These are phyloP conservation scores for Chalciporus piperatus DNA, from an alignment of 768 basidiomycete genomes.

Conservation along the genomic window DNA sequence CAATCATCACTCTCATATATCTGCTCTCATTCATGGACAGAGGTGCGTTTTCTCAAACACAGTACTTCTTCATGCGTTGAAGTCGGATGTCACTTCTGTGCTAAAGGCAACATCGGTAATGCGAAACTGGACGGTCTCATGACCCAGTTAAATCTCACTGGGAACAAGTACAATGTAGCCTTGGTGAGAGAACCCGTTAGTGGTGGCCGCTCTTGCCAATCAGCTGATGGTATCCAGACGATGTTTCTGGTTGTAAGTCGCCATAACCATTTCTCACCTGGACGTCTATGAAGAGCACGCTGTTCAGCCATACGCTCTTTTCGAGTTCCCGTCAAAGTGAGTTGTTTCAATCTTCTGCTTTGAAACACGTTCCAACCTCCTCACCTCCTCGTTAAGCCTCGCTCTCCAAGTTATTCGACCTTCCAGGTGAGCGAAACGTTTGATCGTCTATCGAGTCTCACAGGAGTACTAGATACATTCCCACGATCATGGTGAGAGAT, in stretches of 20 bases:
- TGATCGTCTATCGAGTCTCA: neutral
- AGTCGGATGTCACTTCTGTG: neutral
- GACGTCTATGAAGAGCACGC: conserved; percentile 27
- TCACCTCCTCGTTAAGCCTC: conserved; percentile 3
- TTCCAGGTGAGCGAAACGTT: conserved; percentile 40
- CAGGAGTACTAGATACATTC: conserved; percentile 46
- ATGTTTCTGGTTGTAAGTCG: conserved; percentile 63
- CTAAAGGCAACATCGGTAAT: conserved; percentile 65
- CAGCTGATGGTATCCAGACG: conserved; percentile 37
- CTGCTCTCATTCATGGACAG: conserved; percentile 61
- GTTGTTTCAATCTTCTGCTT: conserved; percentile 4
- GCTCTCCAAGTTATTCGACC: conserved; percentile 62
- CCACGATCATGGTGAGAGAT: conserved; percentile 53
- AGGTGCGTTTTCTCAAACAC: conserved; percentile 32
- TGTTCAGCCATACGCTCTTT: conserved; percentile 40
- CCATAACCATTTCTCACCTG: neutral
- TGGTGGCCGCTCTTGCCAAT: neutral
- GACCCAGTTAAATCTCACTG: conserved; percentile 50
- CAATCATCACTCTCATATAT: conserved; percentile 49
- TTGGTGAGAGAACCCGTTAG: conserved; percentile 37
- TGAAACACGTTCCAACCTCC: neutral
- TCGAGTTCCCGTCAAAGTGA: conserved; percentile 67
- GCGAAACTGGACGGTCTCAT: conserved; percentile 60
- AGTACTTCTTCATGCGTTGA: neutral
- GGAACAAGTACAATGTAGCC: conserved; percentile 62